Percentiles rank a stretch among this genome's conserved stretches.
Conservation (phyloP, 2,329 filamentous ascomycete genomes). For the Zopfia rhizophila region DNA sequence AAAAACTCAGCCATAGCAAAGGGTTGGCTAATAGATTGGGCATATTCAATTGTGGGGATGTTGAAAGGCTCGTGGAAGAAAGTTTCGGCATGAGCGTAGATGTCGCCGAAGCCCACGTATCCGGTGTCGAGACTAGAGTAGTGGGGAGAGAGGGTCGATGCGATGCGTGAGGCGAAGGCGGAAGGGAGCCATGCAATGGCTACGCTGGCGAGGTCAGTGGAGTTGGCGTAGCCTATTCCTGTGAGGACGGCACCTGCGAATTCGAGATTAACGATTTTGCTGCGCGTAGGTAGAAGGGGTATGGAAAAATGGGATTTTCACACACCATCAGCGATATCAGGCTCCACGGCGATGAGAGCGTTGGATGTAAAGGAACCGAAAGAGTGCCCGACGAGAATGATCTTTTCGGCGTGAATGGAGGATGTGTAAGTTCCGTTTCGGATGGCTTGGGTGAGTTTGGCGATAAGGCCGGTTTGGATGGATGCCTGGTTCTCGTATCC, state of each 20-base stretch:
- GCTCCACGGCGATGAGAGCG: slow-evolving; percentile 16
- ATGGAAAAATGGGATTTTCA: neutral
- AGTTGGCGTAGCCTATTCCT: slow-evolving; percentile 23
- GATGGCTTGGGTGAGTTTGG: slow-evolving; percentile 24
- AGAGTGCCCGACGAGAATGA: slow-evolving; percentile 36
- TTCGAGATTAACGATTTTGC: slow-evolving; percentile 1
- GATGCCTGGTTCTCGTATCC: slow-evolving; percentile 31
- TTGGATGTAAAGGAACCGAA: slow-evolving; percentile 32
- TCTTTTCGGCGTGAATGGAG: slow-evolving; percentile 23
- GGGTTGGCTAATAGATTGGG: slow-evolving; percentile 13
- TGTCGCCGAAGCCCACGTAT: slow-evolving; percentile 37
- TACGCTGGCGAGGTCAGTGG: slow-evolving; percentile 11
- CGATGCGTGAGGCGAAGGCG: slow-evolving; percentile 28
- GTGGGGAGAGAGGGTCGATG: slow-evolving; percentile 14
- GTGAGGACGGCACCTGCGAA: slow-evolving; percentile 29
- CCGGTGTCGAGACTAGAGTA: slow-evolving; percentile 31
- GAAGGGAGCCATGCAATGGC: slow-evolving; percentile 4
- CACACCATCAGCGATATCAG: slow-evolving; percentile 19
- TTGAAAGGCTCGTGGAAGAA: slow-evolving; percentile 36
- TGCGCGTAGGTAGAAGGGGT: neutral
- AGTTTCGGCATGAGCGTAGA: slow-evolving; percentile 26
- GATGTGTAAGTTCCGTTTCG: slow-evolving; percentile 28
- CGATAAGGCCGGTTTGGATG: slow-evolving; percentile 29
- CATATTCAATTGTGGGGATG: slow-evolving; percentile 19
- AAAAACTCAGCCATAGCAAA: slow-evolving; percentile 4